Percentiles rank a stretch among this genome's conserved stretches.
These are phyloP conservation scores for Camellia oleifera DNA, from an alignment of 179 eudicot species.

Conservation along the genomic window DNA sequence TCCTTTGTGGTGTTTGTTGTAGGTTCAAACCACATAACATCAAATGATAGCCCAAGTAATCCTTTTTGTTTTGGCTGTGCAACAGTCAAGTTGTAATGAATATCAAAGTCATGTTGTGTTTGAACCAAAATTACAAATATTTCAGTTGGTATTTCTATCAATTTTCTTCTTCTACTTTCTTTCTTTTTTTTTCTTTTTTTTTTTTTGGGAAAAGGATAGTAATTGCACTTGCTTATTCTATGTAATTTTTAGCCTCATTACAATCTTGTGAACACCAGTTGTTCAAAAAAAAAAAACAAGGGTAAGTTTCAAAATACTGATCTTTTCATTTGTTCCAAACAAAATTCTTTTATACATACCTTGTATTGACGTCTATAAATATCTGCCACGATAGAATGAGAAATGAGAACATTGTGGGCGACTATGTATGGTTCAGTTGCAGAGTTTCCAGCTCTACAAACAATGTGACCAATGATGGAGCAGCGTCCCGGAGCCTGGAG, in stretches of 20 bases:
- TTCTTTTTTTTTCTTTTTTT: too few species aligned
- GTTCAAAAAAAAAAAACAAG: not conserved
- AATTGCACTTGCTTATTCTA: not conserved
- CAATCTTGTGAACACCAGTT: not conserved
- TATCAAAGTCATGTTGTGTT: not conserved
- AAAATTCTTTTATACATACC: conserved; percentile 30
- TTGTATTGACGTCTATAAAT: conserved; percentile 66
- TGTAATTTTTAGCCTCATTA: not conserved
- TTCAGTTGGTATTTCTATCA: too few species aligned
- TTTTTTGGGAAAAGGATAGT: too few species aligned
- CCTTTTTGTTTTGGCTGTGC: conserved; percentile 46
- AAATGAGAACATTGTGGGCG: conserved; percentile 62
- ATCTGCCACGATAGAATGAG: conserved; percentile 61
- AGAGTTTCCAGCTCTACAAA: conserved; percentile 80
- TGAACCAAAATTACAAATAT: too few species aligned
- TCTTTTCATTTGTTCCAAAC: not conserved
- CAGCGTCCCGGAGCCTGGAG: conserved; percentile 78
- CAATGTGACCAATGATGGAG: conserved; percentile 59
- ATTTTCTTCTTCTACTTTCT: too few species aligned
- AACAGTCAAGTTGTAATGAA: not conserved
- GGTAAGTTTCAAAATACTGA: not conserved
- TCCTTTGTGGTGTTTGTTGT: conserved; percentile 58
- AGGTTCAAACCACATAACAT: conserved; percentile 81
- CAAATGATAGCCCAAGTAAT: conserved; percentile 59
- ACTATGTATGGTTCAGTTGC: conserved; percentile 90